These are phyloP conservation scores for Cytospora leucostoma DNA, from an alignment of 2,329 filamentous ascomycete genomes.

Conservation along the genomic window DNA sequence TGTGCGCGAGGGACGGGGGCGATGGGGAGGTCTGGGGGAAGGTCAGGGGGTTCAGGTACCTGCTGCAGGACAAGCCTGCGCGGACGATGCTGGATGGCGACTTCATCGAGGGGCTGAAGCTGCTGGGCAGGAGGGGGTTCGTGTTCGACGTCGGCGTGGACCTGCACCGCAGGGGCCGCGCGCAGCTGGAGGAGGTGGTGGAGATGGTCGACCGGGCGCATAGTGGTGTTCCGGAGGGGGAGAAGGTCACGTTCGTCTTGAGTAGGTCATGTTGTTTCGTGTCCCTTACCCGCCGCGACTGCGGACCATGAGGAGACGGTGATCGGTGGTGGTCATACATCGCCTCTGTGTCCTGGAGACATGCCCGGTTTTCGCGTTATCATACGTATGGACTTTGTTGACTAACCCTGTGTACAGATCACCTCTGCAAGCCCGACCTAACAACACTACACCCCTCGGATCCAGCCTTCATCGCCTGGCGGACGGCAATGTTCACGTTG, in stretches of 20 bases:
- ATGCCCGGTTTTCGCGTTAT: too few relatives aligned
- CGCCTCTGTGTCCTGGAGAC: too few relatives aligned
- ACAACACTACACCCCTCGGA: conserved; percentile 60
- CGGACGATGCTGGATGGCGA: conserved; percentile 63
- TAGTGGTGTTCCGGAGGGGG: conserved; percentile 57
- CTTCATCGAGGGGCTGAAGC: conserved; percentile 67
- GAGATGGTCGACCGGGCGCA: conserved; percentile 71
- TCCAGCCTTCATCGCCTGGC: conserved; percentile 68
- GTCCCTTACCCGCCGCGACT: too few relatives aligned
- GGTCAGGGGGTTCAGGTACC: conserved; percentile 78
- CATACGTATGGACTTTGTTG: not conserved
- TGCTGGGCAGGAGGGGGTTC: conserved; percentile 63
- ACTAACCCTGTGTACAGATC: conserved; percentile 55
- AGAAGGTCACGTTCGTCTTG: conserved; percentile 68
- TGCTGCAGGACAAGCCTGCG: conserved; percentile 74
- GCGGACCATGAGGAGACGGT: not conserved
- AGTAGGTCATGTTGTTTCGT: conserved; percentile 57
- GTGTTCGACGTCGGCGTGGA: conserved; percentile 86
- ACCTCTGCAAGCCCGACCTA: conserved; percentile 86
- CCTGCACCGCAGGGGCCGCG: conserved; percentile 71
- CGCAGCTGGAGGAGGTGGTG: conserved; percentile 71
- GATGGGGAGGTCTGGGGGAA: conserved; percentile 61
- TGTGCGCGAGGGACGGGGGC: conserved; percentile 50
- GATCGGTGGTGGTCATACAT: too few relatives aligned
- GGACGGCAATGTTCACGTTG: conserved; percentile 66